Conservation (phyloP, 2,329 filamentous ascomycete species). For the Phyllosticta ampelicida region DNA sequence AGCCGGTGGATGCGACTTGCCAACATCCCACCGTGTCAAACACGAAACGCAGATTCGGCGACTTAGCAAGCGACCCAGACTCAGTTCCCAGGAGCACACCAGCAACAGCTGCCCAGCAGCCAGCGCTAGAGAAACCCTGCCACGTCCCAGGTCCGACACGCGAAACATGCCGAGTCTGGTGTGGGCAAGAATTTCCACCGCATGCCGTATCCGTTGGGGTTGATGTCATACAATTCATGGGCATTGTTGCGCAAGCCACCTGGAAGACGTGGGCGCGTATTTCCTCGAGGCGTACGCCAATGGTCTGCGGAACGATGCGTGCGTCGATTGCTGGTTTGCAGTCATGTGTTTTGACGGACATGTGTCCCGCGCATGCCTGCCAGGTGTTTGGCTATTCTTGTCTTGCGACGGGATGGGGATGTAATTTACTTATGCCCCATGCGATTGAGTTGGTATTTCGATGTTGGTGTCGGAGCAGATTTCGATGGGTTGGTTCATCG, state of each 20-base stretch:
- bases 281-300: constrained; percentile 21
- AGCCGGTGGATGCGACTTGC: not conserved
- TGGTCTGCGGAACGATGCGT: constrained; percentile 16
- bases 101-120: not conserved
- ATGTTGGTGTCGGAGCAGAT: too few species aligned
- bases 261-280: constrained; percentile 12
- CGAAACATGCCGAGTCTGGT: constrained; percentile 16
- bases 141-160: constrained; percentile 11
- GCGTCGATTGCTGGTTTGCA: constrained; percentile 18
- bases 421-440: too few species aligned
- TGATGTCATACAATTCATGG: constrained; percentile 20
- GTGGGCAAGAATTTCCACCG: constrained; percentile 18
- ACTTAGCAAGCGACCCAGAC: not conserved
- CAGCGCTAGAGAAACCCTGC: not conserved
- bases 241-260: constrained; percentile 15
- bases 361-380: too few species aligned
- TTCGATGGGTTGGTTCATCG: too few species aligned
- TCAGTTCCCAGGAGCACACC: not conserved
- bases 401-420: too few species aligned
- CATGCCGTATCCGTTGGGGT: constrained; percentile 18
- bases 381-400: too few species aligned
- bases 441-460: too few species aligned
- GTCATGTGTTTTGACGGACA: constrained; percentile 2
- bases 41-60: not conserved
- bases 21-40: not conserved